Percentiles rank a stretch among this genome's conserved stretches.
These are phyloP conservation scores for Neoboletus subvelutipes DNA, from an alignment of 768 basidiomycete genomes.

Conservation along the genomic window DNA sequence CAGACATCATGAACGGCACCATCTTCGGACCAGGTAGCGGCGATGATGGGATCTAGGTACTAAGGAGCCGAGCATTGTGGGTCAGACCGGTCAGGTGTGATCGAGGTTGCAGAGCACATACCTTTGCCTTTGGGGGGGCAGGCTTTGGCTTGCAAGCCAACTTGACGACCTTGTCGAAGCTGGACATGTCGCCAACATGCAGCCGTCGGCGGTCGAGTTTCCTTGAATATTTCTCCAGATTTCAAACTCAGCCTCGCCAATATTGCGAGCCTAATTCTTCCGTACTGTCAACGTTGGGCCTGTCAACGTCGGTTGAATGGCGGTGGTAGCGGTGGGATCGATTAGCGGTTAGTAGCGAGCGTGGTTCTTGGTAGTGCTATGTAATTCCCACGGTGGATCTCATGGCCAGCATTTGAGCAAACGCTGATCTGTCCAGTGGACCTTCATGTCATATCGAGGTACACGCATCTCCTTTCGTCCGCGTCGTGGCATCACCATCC, in stretches of 20 bases:
- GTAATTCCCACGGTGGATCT: neutral
- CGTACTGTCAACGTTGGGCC: neutral
- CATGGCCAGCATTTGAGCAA: neutral
- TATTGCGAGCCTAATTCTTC: neutral
- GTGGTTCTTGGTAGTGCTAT: neutral
- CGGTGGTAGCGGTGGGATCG: neutral
- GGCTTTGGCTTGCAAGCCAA: constrained; percentile 97
- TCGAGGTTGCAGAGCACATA: constrained; percentile 30
- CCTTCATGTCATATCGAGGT: constrained; percentile 5
- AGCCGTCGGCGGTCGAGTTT: constrained; percentile 4
- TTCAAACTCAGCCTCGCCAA: constrained; percentile 30
- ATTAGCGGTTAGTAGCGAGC: neutral
- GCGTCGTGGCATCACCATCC: constrained; percentile 22
- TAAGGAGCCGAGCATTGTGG: constrained; percentile 31
- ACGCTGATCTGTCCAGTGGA: neutral
- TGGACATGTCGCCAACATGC: constrained; percentile 49
- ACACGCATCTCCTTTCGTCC: neutral
- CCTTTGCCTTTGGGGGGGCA: constrained; percentile 94
- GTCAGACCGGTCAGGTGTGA: neutral
- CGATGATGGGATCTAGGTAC: constrained; percentile 96
- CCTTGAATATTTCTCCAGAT: constrained; percentile 8
- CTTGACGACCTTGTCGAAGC: constrained; percentile 91
- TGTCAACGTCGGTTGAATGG: neutral
- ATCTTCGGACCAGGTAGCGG: constrained; percentile 96
- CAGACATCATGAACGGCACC: constrained; percentile 92